A percentile compares a stretch with the other conserved stretches of the same genome.
Conservation (phyloP, 2,329 filamentous ascomycete genomes). For the Monilinia polystroma region DNA sequence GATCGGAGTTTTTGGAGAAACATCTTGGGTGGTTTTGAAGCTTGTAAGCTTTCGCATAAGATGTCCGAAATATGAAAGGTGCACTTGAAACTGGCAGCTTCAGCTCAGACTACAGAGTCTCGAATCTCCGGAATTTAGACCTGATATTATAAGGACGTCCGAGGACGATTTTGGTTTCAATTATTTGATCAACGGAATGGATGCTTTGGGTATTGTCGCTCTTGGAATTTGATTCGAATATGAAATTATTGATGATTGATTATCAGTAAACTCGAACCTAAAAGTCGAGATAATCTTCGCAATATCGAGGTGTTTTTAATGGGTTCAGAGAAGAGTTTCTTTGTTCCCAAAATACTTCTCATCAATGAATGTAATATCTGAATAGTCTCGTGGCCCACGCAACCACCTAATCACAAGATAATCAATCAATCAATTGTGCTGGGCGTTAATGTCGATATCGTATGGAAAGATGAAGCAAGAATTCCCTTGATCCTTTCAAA, state of each 20-base stretch:
- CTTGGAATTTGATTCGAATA: not conserved
- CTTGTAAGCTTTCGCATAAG: not conserved
- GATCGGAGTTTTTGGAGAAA: slow-evolving; percentile 19
- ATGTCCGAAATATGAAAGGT: not conserved
- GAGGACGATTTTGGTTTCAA: not conserved
- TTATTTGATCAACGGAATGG: not conserved
- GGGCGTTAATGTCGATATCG: not conserved
- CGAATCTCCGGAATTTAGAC: not conserved
- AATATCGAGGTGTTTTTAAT: not conserved
- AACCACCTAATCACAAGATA: not conserved
- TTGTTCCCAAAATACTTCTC: slow-evolving; percentile 7
- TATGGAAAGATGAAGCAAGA: not conserved
- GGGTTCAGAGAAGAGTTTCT: not conserved
- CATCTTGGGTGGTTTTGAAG: not conserved
- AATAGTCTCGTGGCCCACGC: slow-evolving; percentile 6
- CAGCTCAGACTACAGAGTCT: not conserved
- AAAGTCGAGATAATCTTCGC: not conserved
- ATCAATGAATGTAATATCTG: not conserved
- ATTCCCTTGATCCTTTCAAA: not conserved
- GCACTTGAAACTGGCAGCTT: not conserved
- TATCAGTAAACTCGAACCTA: not conserved
- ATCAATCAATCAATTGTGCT: slow-evolving; percentile 4
- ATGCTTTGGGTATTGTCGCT: slow-evolving; percentile 13
- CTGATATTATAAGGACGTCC: not conserved
- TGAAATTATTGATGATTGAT: not conserved